Percentiles rank a stretch among this genome's conserved stretches.
Evolutionary conservation across 441 rosid genomes (phyloP).

Genomic region (Raphanus hybrid): DNA sequence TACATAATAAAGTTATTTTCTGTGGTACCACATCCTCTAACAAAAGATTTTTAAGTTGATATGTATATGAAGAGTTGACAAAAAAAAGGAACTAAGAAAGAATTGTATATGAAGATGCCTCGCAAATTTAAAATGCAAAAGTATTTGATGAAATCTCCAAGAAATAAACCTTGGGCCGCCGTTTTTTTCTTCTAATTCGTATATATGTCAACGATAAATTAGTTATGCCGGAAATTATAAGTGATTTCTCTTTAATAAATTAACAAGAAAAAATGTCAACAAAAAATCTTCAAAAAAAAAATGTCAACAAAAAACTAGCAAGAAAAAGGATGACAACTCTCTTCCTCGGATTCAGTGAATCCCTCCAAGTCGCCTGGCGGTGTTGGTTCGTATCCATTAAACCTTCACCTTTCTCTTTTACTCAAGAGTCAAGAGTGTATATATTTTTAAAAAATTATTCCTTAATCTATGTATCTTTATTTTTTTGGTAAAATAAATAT

Average conservation of each 20-base stretch:
- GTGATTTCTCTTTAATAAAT: background rate
- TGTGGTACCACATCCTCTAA: background rate
- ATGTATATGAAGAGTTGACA: background rate
- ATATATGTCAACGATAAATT: background rate
- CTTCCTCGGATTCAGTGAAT: slow-evolving; percentile 39
- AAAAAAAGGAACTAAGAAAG: too few species aligned
- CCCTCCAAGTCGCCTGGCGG: slow-evolving; percentile 39
- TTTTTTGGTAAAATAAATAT: too few species aligned
- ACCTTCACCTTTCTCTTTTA: background rate
- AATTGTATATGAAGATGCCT: background rate
- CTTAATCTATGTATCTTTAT: background rate
- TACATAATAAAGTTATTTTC: background rate
- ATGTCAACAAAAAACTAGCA: background rate
- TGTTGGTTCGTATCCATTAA: slow-evolving; percentile 34
- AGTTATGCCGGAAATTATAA: background rate
- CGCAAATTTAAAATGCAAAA: background rate
- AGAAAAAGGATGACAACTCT: slow-evolving; percentile 9
- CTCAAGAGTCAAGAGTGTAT: background rate
- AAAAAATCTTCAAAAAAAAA: too few species aligned
- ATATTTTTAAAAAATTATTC: background rate
- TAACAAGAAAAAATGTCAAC: too few species aligned
- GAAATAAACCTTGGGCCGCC: slow-evolving; percentile 6
- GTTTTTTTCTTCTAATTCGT: background rate
- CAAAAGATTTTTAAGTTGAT: background rate
- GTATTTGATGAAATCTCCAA: slow-evolving; percentile 7